Base-by-base conservation (phyloP, 2,329 filamentous ascomycete species). In the Sporothrix brunneoviolacea region DNA sequence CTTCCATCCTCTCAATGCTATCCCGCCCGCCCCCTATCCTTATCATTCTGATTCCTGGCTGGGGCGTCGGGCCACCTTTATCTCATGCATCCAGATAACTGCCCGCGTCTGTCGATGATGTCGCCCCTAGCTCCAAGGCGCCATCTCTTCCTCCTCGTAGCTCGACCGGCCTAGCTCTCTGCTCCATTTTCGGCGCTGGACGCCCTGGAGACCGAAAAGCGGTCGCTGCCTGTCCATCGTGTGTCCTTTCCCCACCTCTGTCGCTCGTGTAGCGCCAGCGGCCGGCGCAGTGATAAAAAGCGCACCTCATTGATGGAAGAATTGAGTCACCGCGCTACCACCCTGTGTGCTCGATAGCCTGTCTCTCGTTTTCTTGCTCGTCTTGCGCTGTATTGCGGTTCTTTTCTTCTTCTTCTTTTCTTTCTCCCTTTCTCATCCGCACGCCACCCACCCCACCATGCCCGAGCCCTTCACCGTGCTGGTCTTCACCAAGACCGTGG, bases 401-500 rank as follows among this genome's bases (percentile, higher is more conserved):
- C n/a, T n/a, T n/a, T n/a, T 18, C 9, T 28, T 16, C 27, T 30
- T 13, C 36, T 12, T 45, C 35, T 10, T 28, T 15, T 18, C 9
- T 10, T 13, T 3, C 27, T 21, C 24, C 6, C 24, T 10, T 10
- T 10, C 10, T 28, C 24, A 28, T 28, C 24, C 5, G 10, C 24
- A 28, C 6, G 24, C 24, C 24, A 10, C 6, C 18, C 18, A 33
- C 8, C 15, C 21, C 32, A 40, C 19, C 15, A 47, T 47, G 48
- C 15, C 51, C 6, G 27, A 50, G n/a, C 50, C 57, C 7, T 59
- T 69, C 47, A 57, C 56, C 10, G 60, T 71, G 8, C 64, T 72
- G 19, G 60, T 70, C 53, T 69, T 71, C 52, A 67, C 62, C 54
- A 68, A 67, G 53, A 71, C 69, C 5, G 54, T 58, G 0, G 63